phyloP scores from a whole-genome alignment of 148 eudicot species.

The Cornus florida region DNA sequence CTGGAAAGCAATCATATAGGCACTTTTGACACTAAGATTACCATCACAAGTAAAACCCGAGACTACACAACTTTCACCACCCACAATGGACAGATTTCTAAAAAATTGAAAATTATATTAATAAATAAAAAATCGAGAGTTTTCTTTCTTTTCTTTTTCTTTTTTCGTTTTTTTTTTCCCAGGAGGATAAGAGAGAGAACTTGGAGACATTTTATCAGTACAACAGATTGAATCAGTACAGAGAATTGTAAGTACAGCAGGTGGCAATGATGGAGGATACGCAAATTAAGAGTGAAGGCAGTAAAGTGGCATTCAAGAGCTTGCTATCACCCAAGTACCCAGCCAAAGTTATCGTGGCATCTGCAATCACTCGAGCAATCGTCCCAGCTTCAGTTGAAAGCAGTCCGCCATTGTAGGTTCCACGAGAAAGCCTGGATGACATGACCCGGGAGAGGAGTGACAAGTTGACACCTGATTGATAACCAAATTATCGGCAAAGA shows the following conservation, averaged over 20 bases:
- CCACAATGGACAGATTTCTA: no score
- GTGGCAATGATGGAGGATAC: conserved; percentile 70
- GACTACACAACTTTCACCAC: no score
- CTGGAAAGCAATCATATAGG: no score
- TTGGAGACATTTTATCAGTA: neutral
- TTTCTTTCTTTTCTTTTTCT: no score
- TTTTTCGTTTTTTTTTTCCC: no score
- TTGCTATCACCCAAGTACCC: conserved; percentile 66
- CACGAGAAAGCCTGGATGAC: conserved; percentile 94
- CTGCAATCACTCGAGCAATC: conserved; percentile 88
- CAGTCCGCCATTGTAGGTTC: conserved; percentile 92
- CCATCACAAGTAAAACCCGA: no score
- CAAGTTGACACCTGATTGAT: conserved; percentile 70
- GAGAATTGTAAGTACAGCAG: conserved; percentile 78
- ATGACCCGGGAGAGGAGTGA: conserved; percentile 92
- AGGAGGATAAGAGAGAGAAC: neutral
- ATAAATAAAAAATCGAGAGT: no score
- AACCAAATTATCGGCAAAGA: neutral
- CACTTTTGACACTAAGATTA: no score
- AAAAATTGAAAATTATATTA: neutral
- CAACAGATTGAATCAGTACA: conserved; percentile 39
- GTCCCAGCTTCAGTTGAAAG: conserved; percentile 98
- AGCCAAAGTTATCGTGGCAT: conserved; percentile 78
- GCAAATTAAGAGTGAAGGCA: conserved; percentile 87
- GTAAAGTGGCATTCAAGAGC: conserved; percentile 66